Evolutionary conservation across 768 basidiomycete genomes (phyloP), one percentile per base, ranked within the genome.

Genomic region (Mycena filopes): DNA sequence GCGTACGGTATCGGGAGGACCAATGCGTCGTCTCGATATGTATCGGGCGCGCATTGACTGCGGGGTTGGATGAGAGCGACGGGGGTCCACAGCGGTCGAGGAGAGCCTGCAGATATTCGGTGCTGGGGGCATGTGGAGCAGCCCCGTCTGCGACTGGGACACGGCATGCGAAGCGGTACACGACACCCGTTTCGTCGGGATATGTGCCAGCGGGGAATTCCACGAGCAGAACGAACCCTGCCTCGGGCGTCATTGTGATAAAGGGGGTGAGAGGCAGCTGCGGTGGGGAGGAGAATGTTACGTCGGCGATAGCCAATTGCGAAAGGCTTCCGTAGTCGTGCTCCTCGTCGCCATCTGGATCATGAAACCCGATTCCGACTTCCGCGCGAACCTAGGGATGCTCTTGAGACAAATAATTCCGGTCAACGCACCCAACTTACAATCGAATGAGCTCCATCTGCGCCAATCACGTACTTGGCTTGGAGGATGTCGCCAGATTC

Each of bases 261-360:
- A 75, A 18, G 75, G 74, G 36, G 63, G 61, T 65, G n/a, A n/a
- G n/a, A n/a, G 77, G 70, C 8, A 70, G 40, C 11, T 67, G 50
- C 15, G 75, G 72, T 9, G 75, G 71, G 25, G 70, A 68, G 9
- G 73, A 66, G 63, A 85, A 78, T 0, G 73, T 75, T 49, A 87
- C 77, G 68, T 87, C 86, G 1, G 83, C 86, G 61, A 86, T 71
- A 28, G 82, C 71, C 74, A 86, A 77, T 50, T 84, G 82, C 2
- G 74, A 56, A 12, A 83, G 65, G 21, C 65, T 72, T 41, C 75
- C 78, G n/a, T 73, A 59, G 4, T 69, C 56, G 12, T 75, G 74
- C 25, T 70, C 60, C 12, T 56, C 33, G 6, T 70, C 66, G 25
- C 74, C 74, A 43, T 79, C 71, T 2, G 85, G 86, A 66, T 87